These are phyloP conservation scores for Yamadazyma nakazawae DNA, from an alignment of 805 yeast species.

Conservation along the genomic window DNA sequence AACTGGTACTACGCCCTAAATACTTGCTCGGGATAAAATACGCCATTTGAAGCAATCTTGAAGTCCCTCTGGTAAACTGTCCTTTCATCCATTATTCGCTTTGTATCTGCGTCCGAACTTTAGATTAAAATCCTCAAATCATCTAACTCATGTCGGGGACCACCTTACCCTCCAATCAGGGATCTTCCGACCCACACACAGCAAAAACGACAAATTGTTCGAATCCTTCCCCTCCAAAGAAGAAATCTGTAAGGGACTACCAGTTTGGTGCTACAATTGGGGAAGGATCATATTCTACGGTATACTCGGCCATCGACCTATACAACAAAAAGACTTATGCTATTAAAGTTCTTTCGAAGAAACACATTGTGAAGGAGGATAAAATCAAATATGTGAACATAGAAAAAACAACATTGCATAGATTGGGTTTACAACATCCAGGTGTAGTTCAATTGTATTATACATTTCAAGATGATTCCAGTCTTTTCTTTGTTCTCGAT, in stretches of 20 bases:
- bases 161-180: constrained; percentile 2
- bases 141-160: constrained; percentile 8
- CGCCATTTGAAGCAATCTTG: too few species aligned
- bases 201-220: not conserved
- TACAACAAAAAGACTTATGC: constrained; percentile 79
- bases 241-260: constrained; percentile 74
- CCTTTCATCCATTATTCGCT: constrained; percentile 1
- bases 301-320: constrained; percentile 77
- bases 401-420: constrained; percentile 84
- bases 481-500: constrained; percentile 88
- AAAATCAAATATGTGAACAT: constrained; percentile 95
- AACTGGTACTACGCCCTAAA: not conserved
- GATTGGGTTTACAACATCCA: constrained; percentile 83
- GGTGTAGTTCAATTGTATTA: constrained; percentile 90
- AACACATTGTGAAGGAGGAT: constrained; percentile 90
- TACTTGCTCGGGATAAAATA: not conserved
- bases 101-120: not conserved
- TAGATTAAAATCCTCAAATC: not conserved
- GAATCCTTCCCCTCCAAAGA: constrained; percentile 14
- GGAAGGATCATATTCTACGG: constrained; percentile 95
- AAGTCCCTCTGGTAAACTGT: not conserved
- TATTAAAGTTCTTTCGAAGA: constrained; percentile 84
- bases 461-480: constrained; percentile 90
- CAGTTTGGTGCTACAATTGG: constrained; percentile 87
- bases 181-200: not conserved